These are phyloP conservation scores for Botryosphaeria dothidea DNA, from an alignment of 2,329 filamentous ascomycete species.

Conservation along the genomic window DNA sequence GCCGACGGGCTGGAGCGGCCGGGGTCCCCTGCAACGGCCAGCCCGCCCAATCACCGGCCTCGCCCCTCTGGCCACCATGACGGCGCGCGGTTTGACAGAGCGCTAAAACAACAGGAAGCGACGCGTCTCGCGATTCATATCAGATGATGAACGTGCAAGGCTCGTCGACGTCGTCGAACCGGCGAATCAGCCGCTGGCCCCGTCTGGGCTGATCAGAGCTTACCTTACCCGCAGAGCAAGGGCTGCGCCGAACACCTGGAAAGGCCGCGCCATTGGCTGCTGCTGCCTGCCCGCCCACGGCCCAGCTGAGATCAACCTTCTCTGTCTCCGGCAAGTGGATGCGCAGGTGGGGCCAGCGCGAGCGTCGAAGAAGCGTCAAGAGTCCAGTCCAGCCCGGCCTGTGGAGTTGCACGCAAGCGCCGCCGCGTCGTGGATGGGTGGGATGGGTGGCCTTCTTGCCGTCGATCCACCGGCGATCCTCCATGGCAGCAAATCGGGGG, in stretches of 20 bases:
- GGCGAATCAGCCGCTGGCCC: neutral
- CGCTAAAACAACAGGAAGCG: neutral
- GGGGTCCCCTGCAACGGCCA: neutral
- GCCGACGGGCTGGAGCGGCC: neutral
- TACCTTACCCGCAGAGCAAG: neutral
- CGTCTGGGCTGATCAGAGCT: neutral
- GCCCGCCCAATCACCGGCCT: neutral
- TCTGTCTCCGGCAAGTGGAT: neutral
- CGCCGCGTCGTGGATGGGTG: no score
- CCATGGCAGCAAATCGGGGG: neutral
- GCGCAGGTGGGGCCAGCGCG: neutral
- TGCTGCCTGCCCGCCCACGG: neutral
- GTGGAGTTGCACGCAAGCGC: neutral
- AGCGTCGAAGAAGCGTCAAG: no score
- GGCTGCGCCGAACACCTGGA: neutral
- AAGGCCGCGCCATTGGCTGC: neutral
- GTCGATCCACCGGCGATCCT: neutral
- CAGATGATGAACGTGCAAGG: neutral
- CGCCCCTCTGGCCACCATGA: neutral
- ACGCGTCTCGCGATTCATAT: neutral
- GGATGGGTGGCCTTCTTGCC: neutral
- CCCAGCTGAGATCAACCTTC: neutral
- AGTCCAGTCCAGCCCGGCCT: neutral
- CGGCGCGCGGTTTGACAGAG: slow-evolving; percentile 3
- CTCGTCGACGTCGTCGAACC: no score